A percentile compares a stretch with the other conserved stretches of the same genome.
These are phyloP conservation scores for Verticillium nonalfalfae DNA, from an alignment of 2,329 filamentous ascomycete genomes.

Conservation along the genomic window DNA sequence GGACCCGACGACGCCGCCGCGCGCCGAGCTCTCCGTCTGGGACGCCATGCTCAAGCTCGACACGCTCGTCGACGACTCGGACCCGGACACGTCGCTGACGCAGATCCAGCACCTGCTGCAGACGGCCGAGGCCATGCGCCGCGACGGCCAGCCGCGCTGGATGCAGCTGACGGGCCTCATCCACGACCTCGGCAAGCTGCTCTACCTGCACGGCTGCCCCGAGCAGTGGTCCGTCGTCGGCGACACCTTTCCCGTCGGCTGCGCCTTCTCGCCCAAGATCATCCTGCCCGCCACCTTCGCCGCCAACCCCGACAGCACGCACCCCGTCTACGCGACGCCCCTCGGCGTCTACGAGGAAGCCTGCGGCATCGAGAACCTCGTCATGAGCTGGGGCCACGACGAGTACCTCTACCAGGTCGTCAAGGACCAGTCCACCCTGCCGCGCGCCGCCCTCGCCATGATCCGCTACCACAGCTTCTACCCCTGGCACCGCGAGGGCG, in stretches of 20 bases:
- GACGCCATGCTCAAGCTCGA: constrained; percentile 90
- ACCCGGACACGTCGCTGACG: constrained; percentile 79
- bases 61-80: constrained; percentile 83
- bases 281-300: constrained; percentile 76
- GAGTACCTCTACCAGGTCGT: constrained; percentile 84
- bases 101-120: constrained; percentile 90
- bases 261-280: constrained; percentile 67
- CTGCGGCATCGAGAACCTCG: constrained; percentile 80
- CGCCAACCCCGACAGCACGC: constrained; percentile 65
- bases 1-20: constrained; percentile 50
- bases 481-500: constrained; percentile 79
- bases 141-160: constrained; percentile 77
- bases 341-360: constrained; percentile 74
- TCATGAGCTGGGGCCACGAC: constrained; percentile 87
- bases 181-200: constrained; percentile 74
- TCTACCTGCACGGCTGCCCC: constrained; percentile 74
- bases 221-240: constrained; percentile 94
- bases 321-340: constrained; percentile 69
- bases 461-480: constrained; percentile 93
- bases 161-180: constrained; percentile 75
- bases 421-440: constrained; percentile 74
- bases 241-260: constrained; percentile 76
- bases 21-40: constrained; percentile 78
- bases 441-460: constrained; percentile 81
- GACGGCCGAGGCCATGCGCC: constrained; percentile 80